Conservation (phyloP, 768 basidiomycete genomes). For the Kwoniella shandongensis region DNA sequence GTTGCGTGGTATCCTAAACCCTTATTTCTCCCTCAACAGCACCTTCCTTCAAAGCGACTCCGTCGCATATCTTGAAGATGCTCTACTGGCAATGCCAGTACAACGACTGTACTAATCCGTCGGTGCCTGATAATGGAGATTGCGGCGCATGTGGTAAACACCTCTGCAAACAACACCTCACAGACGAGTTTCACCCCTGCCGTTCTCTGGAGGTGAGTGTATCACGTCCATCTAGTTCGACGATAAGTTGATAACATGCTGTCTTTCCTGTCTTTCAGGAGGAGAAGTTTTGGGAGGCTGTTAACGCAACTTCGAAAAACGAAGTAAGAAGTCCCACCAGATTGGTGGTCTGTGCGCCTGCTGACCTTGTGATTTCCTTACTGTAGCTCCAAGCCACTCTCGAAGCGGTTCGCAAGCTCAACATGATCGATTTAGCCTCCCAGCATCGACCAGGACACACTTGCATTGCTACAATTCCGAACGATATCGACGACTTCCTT, state of each 20-base stretch:
- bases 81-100: constrained; percentile 9
- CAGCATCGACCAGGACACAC: constrained; percentile 1
- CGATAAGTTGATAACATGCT: no score
- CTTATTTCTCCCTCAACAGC: no score
- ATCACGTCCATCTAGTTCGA: background rate
- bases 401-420: background rate
- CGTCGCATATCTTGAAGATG: no score
- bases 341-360: background rate
- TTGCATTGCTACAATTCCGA: constrained; percentile 3
- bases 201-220: background rate
- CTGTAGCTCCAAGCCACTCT: background rate
- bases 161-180: background rate
- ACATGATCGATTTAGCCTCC: background rate
- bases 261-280: no score
- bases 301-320: background rate
- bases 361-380: background rate
- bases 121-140: background rate
- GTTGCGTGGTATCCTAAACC: no score
- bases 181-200: background rate
- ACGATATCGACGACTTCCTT: background rate
- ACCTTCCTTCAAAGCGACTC: no score
- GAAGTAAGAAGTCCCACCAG: background rate
- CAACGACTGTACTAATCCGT: background rate
- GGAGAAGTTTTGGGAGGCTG: background rate
- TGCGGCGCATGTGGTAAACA: constrained; percentile 4